phyloP scores from a whole-genome alignment of 208 protist genomes.

The Acanthamoeba quina region DNA sequence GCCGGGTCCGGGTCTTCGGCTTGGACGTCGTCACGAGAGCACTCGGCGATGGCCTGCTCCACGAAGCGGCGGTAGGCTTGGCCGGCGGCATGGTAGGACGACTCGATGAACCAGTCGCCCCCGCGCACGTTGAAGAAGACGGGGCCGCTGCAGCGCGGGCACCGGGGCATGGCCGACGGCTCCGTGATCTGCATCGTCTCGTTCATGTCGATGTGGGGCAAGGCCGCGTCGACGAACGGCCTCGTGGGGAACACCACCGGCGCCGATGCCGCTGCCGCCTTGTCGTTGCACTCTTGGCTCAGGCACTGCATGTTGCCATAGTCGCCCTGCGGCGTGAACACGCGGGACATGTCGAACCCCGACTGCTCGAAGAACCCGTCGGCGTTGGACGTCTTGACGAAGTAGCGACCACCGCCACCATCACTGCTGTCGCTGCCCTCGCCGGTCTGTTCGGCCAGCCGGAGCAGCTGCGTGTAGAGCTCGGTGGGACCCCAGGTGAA shows the following conservation, averaged over 20 bases:
- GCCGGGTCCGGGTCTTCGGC: neutral
- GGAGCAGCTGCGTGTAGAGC: neutral
- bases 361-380: conserved; percentile 34
- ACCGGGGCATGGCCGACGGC: neutral
- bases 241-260: neutral
- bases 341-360: neutral
- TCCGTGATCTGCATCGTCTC: neutral
- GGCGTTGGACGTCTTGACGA: conserved; percentile 51
- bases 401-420: neutral
- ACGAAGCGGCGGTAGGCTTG: neutral
- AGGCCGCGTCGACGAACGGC: neutral
- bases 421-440: too few species aligned
- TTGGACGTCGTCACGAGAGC: too few species aligned
- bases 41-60: neutral
- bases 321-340: conserved; percentile 21
- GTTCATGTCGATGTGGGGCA: neutral
- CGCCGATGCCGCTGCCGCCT: neutral
- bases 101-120: conserved; percentile 1
- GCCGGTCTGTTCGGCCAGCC: neutral
- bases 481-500: neutral
- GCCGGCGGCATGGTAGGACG: neutral
- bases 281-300: neutral
- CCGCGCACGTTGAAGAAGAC: conserved; percentile 29
- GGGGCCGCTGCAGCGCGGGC: neutral
- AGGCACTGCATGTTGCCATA: conserved; percentile 55